Percentiles rank a stretch among this genome's conserved stretches.
Evolutionary conservation across 352 stramenopile species (phyloP).

Genomic region (Phytophthora hybrid): DNA sequence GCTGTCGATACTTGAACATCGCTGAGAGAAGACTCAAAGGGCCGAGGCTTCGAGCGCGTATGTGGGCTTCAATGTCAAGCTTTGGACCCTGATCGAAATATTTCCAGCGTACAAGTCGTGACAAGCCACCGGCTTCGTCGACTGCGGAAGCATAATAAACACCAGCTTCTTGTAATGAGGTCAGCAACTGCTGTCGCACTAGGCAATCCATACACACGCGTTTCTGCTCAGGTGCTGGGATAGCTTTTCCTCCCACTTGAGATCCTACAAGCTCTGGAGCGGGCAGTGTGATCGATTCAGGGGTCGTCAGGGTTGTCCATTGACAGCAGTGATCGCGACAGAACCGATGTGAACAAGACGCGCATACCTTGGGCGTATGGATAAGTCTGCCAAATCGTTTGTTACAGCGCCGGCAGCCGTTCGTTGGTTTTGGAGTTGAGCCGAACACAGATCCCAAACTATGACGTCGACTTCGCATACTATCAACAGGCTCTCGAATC

Average conservation of each 20-base stretch:
- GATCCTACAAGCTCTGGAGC: constrained; percentile 7
- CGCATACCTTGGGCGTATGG: constrained; percentile 55
- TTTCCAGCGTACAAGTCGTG: constrained; percentile 59
- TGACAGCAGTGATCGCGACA: constrained; percentile 59
- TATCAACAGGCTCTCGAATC: constrained; percentile 6
- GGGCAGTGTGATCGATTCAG: constrained; percentile 24
- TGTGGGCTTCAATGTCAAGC: constrained; percentile 46
- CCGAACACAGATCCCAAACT: constrained; percentile 30
- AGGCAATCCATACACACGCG: constrained; percentile 64
- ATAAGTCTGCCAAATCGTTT: constrained; percentile 58
- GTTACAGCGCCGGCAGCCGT: constrained; percentile 51
- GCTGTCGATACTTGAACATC: constrained; percentile 74
- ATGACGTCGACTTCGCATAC: constrained; percentile 23
- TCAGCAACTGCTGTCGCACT: constrained; percentile 60
- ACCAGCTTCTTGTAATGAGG: constrained; percentile 44
- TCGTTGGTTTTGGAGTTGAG: constrained; percentile 11
- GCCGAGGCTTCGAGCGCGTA: constrained; percentile 53
- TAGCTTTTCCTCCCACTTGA: constrained; percentile 12
- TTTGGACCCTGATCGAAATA: constrained; percentile 66
- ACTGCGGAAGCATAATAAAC: constrained; percentile 50
- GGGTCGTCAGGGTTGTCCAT: constrained; percentile 27
- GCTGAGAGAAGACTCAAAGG: constrained; percentile 62
- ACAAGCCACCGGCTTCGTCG: constrained; percentile 59
- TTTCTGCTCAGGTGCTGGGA: constrained; percentile 12
- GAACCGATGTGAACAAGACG: constrained; percentile 58